Base-by-base conservation (phyloP, 495 filamentous ascomycete species). In the Clohesyomyces aquaticus region DNA sequence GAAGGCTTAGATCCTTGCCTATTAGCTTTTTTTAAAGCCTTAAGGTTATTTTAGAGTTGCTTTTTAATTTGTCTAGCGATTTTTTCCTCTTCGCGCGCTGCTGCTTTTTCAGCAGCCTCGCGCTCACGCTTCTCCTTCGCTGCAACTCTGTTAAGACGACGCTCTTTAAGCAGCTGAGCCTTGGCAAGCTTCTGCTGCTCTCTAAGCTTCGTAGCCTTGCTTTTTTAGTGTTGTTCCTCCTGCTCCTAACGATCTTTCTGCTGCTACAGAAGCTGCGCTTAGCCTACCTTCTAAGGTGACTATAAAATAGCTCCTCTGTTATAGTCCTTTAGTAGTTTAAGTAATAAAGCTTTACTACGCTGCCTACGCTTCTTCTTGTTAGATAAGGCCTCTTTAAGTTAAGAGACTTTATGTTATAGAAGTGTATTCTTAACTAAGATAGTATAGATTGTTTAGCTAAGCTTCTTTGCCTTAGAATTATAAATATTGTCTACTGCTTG, bases 161-260 rank as follows among this genome's bases (percentile, higher is more conserved):
- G 6, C 32, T 38, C 14, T 14, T 38, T 14, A 6, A 38, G 14
- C 14, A 38, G 6, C 32, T 38, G 6, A 6, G 32, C 32, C 14
- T 38, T 38, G 14, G 32, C 32, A 6, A 6, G 4, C n/a, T 47
- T 47, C 8, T n/a, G 4, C 19, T 4, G 8, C 43, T 47, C 19
- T 23, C 19, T 47, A 18, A 47, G 43, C 49, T 52, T 27, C 6
- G 52, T 27, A 41, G 27, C 11, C 28, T 55, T 25, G n/a, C 4
- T 25, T 41, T 55, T 42, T 55, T 55, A 27, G n/a, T 41, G 52
- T 42, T 55, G 28, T 42, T 38, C 4, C 23, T 38, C 52, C 52
- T 41, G 38, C 27, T 55, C 28, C 23, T 55, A 11, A 38, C 11
- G 25, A 4, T 55, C 28, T 19, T 42, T 55, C 12, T 32, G 6